phyloP scores from a whole-genome alignment of 768 basidiomycete species.

The Rhodotorula taiwanensis region DNA sequence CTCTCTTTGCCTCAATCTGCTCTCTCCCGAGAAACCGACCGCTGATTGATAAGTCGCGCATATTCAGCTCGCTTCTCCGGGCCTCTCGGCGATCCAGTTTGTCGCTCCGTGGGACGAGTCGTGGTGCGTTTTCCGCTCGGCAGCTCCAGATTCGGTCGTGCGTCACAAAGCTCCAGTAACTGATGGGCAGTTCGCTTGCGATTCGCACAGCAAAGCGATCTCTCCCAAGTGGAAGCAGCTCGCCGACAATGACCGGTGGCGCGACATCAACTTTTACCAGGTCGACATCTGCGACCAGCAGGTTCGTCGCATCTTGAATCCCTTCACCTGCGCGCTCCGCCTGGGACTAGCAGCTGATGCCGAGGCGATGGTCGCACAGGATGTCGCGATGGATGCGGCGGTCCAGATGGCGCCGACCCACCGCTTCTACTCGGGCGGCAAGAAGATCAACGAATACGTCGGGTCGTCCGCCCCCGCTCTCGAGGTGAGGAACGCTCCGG shows the following conservation, averaged over 20 bases:
- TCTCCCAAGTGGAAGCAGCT: slow-evolving; percentile 20
- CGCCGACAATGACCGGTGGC: slow-evolving; percentile 9
- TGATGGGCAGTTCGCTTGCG: no score
- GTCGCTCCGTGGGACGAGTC: slow-evolving; percentile 33
- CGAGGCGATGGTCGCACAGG: neutral
- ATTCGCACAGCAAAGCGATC: slow-evolving; percentile 33
- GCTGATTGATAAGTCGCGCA: neutral
- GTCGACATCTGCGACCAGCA: slow-evolving; percentile 36
- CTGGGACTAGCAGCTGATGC: neutral
- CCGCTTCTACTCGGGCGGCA: slow-evolving; percentile 31
- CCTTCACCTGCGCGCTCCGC: neutral
- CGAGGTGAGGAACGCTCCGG: slow-evolving; percentile 14
- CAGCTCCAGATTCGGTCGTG: neutral
- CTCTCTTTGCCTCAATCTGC: neutral
- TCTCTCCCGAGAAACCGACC: neutral
- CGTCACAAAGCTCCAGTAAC: no score
- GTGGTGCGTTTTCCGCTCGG: slow-evolving; percentile 12
- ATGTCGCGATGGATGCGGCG: slow-evolving; percentile 28
- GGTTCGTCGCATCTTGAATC: slow-evolving; percentile 1
- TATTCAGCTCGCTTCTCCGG: slow-evolving; percentile 8
- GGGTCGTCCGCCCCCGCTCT: slow-evolving; percentile 27
- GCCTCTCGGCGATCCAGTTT: slow-evolving; percentile 23
- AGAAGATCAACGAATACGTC: slow-evolving; percentile 32
- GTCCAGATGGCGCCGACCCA: slow-evolving; percentile 28
- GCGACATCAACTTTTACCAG: slow-evolving; percentile 22